Evolutionary conservation across 768 basidiomycete genomes (phyloP).

Genomic region (Dioszegia crocea): DNA sequence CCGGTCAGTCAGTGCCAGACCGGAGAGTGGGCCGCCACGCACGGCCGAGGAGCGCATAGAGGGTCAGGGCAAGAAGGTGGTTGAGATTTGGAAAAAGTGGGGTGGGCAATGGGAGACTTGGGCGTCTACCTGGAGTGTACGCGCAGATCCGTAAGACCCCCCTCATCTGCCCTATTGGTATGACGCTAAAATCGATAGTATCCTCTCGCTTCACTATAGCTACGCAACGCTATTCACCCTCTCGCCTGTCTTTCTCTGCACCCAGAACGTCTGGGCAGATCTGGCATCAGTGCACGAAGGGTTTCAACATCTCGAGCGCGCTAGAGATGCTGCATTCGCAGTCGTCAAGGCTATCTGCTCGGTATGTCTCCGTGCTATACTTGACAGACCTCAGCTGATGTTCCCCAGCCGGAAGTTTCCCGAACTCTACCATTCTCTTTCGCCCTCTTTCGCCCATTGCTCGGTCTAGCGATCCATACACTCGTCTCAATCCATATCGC

Average conservation of each 20-base stretch:
- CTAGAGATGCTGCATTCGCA: constrained; percentile 45
- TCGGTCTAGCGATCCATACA: constrained; percentile 36
- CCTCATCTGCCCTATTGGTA: neutral
- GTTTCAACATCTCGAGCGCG: constrained; percentile 37
- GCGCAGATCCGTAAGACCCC: constrained; percentile 38
- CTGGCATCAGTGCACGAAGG: constrained; percentile 35
- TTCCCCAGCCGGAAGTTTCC: constrained; percentile 38
- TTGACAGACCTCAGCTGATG: neutral
- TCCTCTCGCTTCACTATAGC: constrained; percentile 40
- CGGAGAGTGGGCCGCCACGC: neutral
- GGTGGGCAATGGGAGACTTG: constrained; percentile 27
- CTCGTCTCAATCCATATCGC: constrained; percentile 28
- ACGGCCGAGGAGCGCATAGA: constrained; percentile 4
- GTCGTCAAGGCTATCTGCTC: constrained; percentile 45
- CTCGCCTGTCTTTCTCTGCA: constrained; percentile 34
- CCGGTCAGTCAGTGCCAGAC: neutral
- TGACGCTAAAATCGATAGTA: constrained; percentile 19
- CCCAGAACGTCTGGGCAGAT: constrained; percentile 35
- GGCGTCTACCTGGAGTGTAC: constrained; percentile 27
- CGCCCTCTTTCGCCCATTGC: constrained; percentile 40
- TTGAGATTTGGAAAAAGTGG: constrained; percentile 30
- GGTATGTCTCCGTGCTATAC: constrained; percentile 16
- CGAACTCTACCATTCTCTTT: constrained; percentile 45
- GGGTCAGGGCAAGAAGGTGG: constrained; percentile 12
- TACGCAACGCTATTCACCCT: constrained; percentile 41